Evolutionary conservation across 768 basidiomycete species (phyloP).

Genomic region (Hypsizygus marmoreus): DNA sequence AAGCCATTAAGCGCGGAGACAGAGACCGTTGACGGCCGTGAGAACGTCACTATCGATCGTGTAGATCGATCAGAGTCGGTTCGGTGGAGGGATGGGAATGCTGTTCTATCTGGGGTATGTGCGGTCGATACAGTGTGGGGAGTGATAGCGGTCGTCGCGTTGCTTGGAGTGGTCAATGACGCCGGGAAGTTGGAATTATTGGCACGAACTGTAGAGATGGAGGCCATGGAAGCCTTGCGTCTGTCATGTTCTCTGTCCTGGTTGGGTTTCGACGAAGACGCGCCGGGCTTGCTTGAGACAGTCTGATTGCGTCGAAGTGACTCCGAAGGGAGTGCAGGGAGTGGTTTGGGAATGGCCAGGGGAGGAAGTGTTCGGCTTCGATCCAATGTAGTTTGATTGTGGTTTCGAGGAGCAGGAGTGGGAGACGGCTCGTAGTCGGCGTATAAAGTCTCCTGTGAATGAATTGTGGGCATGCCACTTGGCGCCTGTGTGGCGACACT

Average conservation of each 20-base stretch:
- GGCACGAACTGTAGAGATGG: constrained; percentile 50
- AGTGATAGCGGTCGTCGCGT: constrained; percentile 68
- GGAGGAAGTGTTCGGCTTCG: constrained; percentile 49
- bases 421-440: constrained; percentile 43
- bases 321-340: constrained; percentile 64
- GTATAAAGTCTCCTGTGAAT: constrained; percentile 46
- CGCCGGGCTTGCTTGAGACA: constrained; percentile 11
- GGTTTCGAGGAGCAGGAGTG: constrained; percentile 39
- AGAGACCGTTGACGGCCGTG: constrained; percentile 57
- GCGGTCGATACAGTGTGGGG: constrained; percentile 62
- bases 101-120: constrained; percentile 25
- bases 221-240: constrained; percentile 34
- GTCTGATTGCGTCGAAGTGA: constrained; percentile 27
- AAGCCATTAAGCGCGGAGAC: constrained; percentile 56
- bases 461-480: constrained; percentile 31
- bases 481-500: constrained; percentile 17
- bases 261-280: constrained; percentile 4
- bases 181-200: constrained; percentile 44
- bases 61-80: constrained; percentile 49
- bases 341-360: constrained; percentile 57
- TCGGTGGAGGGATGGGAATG: constrained; percentile 37
- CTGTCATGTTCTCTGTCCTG: constrained; percentile 21
- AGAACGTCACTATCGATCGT: constrained; percentile 61
- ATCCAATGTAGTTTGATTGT: constrained; percentile 31
- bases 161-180: constrained; percentile 48